Base-by-base conservation (phyloP, 2,329 filamentous ascomycete species). In the Davidsoniella australis region DNA sequence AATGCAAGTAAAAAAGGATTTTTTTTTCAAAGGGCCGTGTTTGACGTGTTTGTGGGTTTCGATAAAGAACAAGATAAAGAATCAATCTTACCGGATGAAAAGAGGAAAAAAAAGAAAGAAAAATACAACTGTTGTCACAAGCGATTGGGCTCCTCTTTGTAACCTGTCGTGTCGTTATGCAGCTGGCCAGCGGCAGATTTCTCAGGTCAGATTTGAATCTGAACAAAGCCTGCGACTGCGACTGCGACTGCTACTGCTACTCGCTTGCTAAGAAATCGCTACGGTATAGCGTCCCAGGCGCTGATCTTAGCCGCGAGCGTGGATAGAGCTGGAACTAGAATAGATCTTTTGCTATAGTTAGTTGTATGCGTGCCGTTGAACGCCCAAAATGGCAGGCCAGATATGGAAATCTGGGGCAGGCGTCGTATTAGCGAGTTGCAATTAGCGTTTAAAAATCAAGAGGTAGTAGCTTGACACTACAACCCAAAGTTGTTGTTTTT, bases 221-320 rank as follows among this genome's bases (percentile, higher is more conserved):
- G 4, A 29, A 29, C 26, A 29, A 29, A 10, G 26, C 3, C 26
- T 10, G 17, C 17, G n/a, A n/a, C n/a, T n/a, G n/a, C n/a, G 20
- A 23, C 20, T 23, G 20, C 20, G 20, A 23, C 20, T 23, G 20
- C 20, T 1, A 23, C 20, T 5, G 20, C 20, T 42, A 12, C 8
- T 12, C 29, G 29, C 29, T 33, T 33, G 8, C 29, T 33, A 4
- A 12, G 29, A 33, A 33, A 33, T 12, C 29, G 20, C 20, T 23
- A 5, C 20, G 14, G 41, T 42, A 2, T 42, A 42, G 40, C 40
- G 17, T 18, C n/a, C 8, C 14, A 43, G 10, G 41, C 41, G 41
- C 41, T 29, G 41, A 43, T 29, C 41, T 43, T 43, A 43, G 41
- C 41, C 41, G 41, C 41, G 23, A 29, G 20, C 12, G 16, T 43